Base-by-base conservation (phyloP, 2,329 filamentous ascomycete species). In the Talaromyces islandicus region DNA sequence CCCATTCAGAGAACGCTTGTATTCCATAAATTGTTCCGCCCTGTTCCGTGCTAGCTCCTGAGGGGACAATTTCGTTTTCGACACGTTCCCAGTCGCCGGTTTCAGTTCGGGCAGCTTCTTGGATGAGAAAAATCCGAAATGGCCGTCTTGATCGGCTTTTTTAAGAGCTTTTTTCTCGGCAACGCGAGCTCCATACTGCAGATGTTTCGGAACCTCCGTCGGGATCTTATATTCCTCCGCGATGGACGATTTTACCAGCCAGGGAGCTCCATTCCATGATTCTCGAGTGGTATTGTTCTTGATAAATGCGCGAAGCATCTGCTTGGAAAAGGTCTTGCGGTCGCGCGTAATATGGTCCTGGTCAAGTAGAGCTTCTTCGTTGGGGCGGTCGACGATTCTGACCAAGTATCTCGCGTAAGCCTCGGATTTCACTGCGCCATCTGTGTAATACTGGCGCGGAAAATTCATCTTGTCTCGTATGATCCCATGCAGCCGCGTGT, bases 211-310 rank as follows among this genome's bases (percentile, higher is more conserved):
- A 12, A 97, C 86, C 57, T 91, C 86, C n/a, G 87, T 92, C 63
- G 91, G 88, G 64, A 99, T 94, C 63, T 91, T 88, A 73, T 94
- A 96, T 64, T 88, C 83, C 52, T 86, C 85, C 0, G 94, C 94
- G 61, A 96, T 87, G 58, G 91, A 87, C 38, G 89, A 84, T 76
- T 95, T 97, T 19, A 97, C 93, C 59, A 96, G 79, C 94, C 94
- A 99, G 0, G 94, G 93, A 0, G 94, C 94, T n/a, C 93, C 93
- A 62, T 87, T 93, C 91, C 92, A 97, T 4, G 91, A 85, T 70
- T 97, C 94, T 63, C 93, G 82, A 1, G 88, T 89, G n/a, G 97
- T 89, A 0, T 92, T 94, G 74, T 95, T 92, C 72, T 96, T 96
- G 64, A 99, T 90, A 66, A 97, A 99, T 6, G 92, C 91, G 35